Conservation (phyloP, 257 asterid genomes). For the Dorcoceras hygrometricum region DNA sequence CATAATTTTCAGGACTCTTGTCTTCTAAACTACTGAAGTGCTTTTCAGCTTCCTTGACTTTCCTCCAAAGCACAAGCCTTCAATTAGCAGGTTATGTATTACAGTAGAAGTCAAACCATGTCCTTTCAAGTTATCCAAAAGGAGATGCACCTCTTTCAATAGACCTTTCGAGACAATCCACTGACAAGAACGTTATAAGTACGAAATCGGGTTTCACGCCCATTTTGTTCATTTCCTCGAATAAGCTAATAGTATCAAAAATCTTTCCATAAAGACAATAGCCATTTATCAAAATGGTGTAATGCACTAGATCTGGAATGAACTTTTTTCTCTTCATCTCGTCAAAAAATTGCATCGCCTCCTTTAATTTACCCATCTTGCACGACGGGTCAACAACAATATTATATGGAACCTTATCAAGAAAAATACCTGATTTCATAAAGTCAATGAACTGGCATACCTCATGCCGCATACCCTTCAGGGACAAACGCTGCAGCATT, state of each 20-base stretch:
- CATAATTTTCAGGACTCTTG: constrained; percentile 51
- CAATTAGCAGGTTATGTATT: constrained; percentile 64
- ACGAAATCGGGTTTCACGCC: constrained; percentile 58
- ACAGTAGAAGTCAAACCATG: constrained; percentile 50
- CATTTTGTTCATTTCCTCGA: constrained; percentile 50
- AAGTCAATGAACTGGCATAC: constrained; percentile 48
- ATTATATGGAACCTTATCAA: constrained; percentile 59
- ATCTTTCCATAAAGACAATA: constrained; percentile 50
- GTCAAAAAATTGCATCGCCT: constrained; percentile 49
- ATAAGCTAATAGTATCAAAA: constrained; percentile 45
- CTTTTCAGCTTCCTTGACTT: constrained; percentile 56
- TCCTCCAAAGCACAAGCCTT: constrained; percentile 62
- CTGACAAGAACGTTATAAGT: constrained; percentile 58
- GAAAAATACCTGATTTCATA: constrained; percentile 49
- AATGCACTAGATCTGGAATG: constrained; percentile 56
- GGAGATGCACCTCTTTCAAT: constrained; percentile 31
- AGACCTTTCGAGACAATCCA: constrained; percentile 57
- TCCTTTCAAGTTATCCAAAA: constrained; percentile 50
- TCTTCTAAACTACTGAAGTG: constrained; percentile 47
- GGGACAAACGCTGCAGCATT: constrained; percentile 73
- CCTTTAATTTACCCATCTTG: constrained; percentile 56
- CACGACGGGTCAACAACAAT: constrained; percentile 63
- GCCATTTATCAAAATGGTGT: constrained; percentile 75
- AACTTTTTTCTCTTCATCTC: constrained; percentile 70
- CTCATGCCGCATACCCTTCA: constrained; percentile 43